phyloP scores from a whole-genome alignment of 495 filamentous ascomycete genomes.

The Cenococcum geophilum region DNA sequence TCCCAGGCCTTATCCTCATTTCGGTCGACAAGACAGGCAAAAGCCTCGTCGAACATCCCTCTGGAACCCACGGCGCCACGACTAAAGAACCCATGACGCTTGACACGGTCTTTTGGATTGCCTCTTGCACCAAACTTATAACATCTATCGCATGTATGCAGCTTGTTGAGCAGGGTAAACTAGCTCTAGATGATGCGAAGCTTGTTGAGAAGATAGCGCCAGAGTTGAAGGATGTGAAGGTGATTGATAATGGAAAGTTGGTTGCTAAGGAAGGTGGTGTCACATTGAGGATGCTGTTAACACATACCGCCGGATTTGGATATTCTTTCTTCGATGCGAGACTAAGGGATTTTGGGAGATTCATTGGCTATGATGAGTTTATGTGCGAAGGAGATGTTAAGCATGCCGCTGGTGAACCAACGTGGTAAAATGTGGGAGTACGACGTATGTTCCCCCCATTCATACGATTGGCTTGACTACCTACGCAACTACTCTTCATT shows the following conservation, averaged over 20 bases:
- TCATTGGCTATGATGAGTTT: constrained; percentile 52
- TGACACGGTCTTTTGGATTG: constrained; percentile 51
- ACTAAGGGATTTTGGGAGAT: constrained; percentile 43
- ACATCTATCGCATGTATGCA: constrained; percentile 52
- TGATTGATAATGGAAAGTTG: constrained; percentile 20
- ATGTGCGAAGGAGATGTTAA: constrained; percentile 39
- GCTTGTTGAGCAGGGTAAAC: constrained; percentile 47
- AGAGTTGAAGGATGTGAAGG: constrained; percentile 41
- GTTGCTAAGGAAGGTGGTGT: constrained; percentile 49
- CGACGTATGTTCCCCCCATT: constrained; percentile 42
- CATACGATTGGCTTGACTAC: background rate
- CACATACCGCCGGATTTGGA: constrained; percentile 48
- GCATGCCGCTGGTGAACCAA: constrained; percentile 49
- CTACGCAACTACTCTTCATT: background rate
- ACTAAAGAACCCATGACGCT: constrained; percentile 43
- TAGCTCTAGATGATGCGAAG: constrained; percentile 46
- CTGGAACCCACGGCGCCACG: constrained; percentile 39
- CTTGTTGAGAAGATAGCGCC: constrained; percentile 43
- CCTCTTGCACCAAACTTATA: constrained; percentile 54
- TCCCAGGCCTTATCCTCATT: constrained; percentile 43
- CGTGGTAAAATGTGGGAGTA: constrained; percentile 55
- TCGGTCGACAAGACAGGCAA: constrained; percentile 44
- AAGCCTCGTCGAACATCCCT: constrained; percentile 43
- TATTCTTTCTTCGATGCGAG: constrained; percentile 49
- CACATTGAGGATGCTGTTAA: constrained; percentile 57